Evolutionary conservation across 2,329 filamentous ascomycete species (phyloP).

Genomic region (Venturia asperata): DNA sequence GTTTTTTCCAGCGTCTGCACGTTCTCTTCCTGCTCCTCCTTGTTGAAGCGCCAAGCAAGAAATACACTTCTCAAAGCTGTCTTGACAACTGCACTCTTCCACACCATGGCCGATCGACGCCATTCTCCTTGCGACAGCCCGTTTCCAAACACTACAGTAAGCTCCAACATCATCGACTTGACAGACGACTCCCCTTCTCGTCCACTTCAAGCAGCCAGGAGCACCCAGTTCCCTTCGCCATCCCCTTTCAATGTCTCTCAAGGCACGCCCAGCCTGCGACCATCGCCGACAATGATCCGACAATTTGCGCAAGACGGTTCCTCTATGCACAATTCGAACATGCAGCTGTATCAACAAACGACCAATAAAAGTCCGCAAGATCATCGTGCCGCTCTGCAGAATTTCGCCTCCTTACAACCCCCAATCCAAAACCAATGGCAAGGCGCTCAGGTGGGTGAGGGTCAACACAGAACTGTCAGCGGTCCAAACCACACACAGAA

Average conservation of each 20-base stretch:
- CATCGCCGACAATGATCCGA: background rate
- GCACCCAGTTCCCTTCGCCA: background rate
- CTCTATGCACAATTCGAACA: background rate
- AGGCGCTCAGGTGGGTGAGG: background rate
- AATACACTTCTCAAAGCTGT: background rate
- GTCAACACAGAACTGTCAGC: background rate
- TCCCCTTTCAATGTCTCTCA: background rate
- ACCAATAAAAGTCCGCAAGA: background rate
- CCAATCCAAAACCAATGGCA: background rate
- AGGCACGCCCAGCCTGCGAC: background rate
- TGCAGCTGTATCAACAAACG: background rate
- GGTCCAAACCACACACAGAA: background rate
- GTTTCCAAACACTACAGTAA: background rate
- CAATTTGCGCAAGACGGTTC: background rate
- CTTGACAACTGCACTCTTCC: background rate
- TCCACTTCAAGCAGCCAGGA: background rate
- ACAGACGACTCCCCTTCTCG: background rate
- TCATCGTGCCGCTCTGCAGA: background rate
- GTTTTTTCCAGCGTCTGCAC: background rate
- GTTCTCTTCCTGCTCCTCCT: background rate
- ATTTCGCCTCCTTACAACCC: background rate
- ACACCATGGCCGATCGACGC: background rate
- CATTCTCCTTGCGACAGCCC: background rate
- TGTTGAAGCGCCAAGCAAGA: background rate
- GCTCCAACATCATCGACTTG: background rate